These are phyloP conservation scores for Hsuehochloa calcarea DNA, from an alignment of 176 grass and related monocot species.

Conservation along the genomic window DNA sequence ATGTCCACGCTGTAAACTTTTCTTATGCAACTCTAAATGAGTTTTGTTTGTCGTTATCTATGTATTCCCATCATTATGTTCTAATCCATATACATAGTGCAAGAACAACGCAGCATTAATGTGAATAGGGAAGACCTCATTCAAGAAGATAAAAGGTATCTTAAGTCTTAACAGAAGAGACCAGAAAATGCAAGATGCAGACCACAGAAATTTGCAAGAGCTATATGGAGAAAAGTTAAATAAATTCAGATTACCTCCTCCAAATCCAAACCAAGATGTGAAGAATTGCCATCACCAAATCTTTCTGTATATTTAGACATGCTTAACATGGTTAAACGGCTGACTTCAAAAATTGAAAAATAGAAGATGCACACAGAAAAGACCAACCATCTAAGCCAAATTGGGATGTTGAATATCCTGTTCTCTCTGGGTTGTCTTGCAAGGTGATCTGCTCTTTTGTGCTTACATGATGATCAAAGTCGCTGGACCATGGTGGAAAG, in stretches of 20 bases:
- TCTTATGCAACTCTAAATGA: neutral
- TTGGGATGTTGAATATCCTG: slow-evolving; percentile 69
- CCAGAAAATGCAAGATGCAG: neutral
- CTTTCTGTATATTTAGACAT: slow-evolving; percentile 63
- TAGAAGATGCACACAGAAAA: slow-evolving; percentile 32
- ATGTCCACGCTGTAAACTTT: neutral
- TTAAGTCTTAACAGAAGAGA: neutral
- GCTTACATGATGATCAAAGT: slow-evolving; percentile 91
- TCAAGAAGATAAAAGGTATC: neutral
- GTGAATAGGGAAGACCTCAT: neutral
- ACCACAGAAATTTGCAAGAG: neutral
- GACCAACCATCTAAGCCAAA: slow-evolving; percentile 98
- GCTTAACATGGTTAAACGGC: slow-evolving; percentile 33
- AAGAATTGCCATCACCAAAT: slow-evolving; percentile 98
- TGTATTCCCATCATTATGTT: neutral
- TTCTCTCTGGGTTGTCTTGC: slow-evolving; percentile 90
- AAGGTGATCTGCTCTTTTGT: slow-evolving; percentile 98
- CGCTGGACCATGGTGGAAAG: slow-evolving; percentile 46
- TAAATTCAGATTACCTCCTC: slow-evolving; percentile 67
- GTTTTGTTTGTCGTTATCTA: neutral
- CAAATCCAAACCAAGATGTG: slow-evolving; percentile 92
- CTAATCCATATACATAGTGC: neutral
- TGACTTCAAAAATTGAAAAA: neutral
- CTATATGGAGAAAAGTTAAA: slow-evolving; percentile 1
- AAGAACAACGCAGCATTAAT: neutral